These are phyloP conservation scores for Raffaelea ambrosiae DNA, from an alignment of 2,329 filamentous ascomycete genomes.

Conservation along the genomic window DNA sequence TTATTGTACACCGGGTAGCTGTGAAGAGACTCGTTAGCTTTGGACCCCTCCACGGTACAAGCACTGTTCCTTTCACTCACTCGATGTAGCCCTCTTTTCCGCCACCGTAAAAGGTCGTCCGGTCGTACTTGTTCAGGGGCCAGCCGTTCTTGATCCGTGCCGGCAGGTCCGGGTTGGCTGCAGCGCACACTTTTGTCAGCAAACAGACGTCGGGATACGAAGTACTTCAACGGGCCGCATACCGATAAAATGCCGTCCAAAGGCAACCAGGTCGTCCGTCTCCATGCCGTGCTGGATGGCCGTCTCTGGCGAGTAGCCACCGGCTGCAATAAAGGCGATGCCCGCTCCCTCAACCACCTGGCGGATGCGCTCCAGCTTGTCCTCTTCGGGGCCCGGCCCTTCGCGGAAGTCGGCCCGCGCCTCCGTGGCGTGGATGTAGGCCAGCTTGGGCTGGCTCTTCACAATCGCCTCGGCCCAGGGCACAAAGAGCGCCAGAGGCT, in stretches of 20 bases:
- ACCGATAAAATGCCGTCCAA: constrained; percentile 30
- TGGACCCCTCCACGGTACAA: too few species aligned
- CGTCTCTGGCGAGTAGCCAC: constrained; percentile 15
- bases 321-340: constrained; percentile 20
- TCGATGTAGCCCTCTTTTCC: constrained; percentile 26
- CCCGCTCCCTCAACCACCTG: constrained; percentile 12
- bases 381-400: constrained; percentile 17
- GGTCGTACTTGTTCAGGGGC: constrained; percentile 23
- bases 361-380: constrained; percentile 19
- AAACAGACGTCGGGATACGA: too few species aligned
- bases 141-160: constrained; percentile 28
- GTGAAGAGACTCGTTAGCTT: too few species aligned
- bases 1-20: too few species aligned
- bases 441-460: constrained; percentile 32
- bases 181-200: not conserved
- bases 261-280: constrained; percentile 21
- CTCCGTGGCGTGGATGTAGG: constrained; percentile 52
- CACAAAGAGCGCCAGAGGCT: constrained; percentile 49
- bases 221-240: too few species aligned
- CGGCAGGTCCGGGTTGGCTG: constrained; percentile 38
- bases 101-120: constrained; percentile 26
- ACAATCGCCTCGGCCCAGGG: constrained; percentile 28
- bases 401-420: constrained; percentile 25
- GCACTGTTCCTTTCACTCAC: too few species aligned
- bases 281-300: constrained; percentile 19